phyloP scores from a whole-genome alignment of 768 basidiomycete species.

The Phlebiopsis flavidoalba region DNA sequence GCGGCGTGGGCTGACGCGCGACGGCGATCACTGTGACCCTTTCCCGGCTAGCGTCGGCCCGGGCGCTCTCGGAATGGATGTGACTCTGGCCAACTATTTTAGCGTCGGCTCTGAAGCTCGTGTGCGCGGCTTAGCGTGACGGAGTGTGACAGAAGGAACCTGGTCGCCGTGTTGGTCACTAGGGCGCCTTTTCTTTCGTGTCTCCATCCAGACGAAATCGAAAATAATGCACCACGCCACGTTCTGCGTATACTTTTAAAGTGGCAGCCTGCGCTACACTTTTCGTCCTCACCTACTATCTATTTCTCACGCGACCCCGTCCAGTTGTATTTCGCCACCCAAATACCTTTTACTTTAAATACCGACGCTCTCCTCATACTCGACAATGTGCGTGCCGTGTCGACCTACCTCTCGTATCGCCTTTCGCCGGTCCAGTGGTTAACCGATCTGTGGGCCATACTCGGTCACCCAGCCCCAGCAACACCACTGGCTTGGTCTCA shows the following conservation, averaged over 20 bases:
- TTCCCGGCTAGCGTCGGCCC: background rate
- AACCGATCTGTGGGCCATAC: conserved; percentile 65
- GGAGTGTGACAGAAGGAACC: background rate
- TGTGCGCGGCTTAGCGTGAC: background rate
- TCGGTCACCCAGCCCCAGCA: conserved; percentile 48
- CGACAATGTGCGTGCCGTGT: conserved; percentile 44
- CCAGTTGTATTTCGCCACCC: background rate
- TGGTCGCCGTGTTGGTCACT: conserved; percentile 3
- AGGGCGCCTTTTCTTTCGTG: conserved; percentile 1
- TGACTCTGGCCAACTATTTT: background rate
- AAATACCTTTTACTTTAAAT: background rate
- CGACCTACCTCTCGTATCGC: conserved; percentile 37
- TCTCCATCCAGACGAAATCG: too few species aligned
- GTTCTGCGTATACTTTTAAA: conserved; percentile 8
- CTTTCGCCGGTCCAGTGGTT: conserved; percentile 45
- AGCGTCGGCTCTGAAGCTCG: background rate
- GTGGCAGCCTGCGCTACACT: background rate
- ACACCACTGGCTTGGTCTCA: conserved; percentile 50
- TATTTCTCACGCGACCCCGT: background rate
- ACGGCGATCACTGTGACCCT: background rate
- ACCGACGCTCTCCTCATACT: conserved; percentile 7
- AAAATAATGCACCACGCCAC: conserved; percentile 10
- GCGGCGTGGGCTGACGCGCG: background rate
- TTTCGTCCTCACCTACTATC: background rate
- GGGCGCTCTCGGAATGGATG: background rate